phyloP scores from a whole-genome alignment of 768 basidiomycete genomes.

The Collybia sordida region DNA sequence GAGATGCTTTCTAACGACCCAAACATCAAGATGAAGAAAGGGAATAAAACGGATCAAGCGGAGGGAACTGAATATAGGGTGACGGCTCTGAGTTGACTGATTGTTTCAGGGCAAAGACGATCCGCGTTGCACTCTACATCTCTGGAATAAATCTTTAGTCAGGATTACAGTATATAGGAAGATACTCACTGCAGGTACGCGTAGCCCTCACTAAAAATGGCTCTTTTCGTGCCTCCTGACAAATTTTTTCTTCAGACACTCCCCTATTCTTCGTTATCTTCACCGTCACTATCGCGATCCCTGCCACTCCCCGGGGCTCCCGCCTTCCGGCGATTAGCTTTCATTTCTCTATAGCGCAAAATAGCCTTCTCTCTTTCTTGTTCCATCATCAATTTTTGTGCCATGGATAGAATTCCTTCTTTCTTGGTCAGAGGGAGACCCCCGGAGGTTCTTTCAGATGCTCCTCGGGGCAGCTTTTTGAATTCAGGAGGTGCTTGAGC shows the following conservation, averaged over 20 bases:
- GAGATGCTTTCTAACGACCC: too few species aligned
- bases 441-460: constrained; percentile 1
- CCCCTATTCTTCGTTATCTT: not conserved
- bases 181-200: too few species aligned
- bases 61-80: too few species aligned
- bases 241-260: not conserved
- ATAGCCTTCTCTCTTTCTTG: constrained; percentile 72
- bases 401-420: constrained; percentile 64
- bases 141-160: too few species aligned
- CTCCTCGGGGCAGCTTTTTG: constrained; percentile 32
- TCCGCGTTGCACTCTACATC: too few species aligned
- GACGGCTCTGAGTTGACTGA: too few species aligned
- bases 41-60: too few species aligned
- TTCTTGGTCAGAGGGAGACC: constrained; percentile 25
- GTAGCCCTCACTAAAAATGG: too few species aligned
- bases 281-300: constrained; percentile 6
- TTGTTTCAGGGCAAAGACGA: too few species aligned
- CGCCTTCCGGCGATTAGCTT: constrained; percentile 40
- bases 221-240: not conserved
- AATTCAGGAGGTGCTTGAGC: constrained; percentile 27
- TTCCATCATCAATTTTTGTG: constrained; percentile 77
- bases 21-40: too few species aligned
- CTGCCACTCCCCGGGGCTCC: constrained; percentile 14
- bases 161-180: too few species aligned
- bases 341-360: constrained; percentile 65